Base-by-base conservation (phyloP, 2,329 filamentous ascomycete genomes). In the Thelonectria blattea region DNA sequence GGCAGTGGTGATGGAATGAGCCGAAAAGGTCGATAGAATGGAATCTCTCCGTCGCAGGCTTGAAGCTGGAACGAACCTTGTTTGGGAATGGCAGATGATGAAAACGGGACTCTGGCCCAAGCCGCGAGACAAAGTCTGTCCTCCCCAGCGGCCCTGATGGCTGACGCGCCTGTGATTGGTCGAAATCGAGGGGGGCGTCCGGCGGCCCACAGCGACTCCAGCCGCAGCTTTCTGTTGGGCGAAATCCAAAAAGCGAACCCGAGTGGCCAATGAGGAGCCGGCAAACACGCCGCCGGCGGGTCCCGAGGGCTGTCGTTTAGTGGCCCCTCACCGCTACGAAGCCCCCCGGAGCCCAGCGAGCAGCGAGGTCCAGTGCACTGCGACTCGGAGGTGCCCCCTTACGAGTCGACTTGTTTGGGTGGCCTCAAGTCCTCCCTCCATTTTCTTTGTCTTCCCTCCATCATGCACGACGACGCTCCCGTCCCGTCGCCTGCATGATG, bases 31-130 rank as follows among this genome's bases (percentile, higher is more conserved):
- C 62, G 34, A 37, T 42, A 54, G 52, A 46, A 41, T n/a, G 37
- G 12, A 37, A 37, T 37, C 34, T 37, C 34, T 37, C 34, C 6
- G 34, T 37, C 32, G 24, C 51, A 51, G 57, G 59, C 34, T 63
- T 43, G 55, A 61, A 62, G 60, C 50, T 66, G 62, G 60, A 62
- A 51, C 62, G 22, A 70, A 67, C 62, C 66, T 68, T 70, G 69
- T 61, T 70, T 69, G 63, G 52, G 62, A 60, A 55, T 56, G 56
- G 52, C 49, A 57, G 55, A 59, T 58, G 55, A 59, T 58, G 47
- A 63, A 61, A 66, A 68, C 56, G 65, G 67, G 64, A 62, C 58
- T 65, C 53, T 57, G 43, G 42, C 61, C 61, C 52, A 67, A 57
- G 61, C 59, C 52, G 57, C 64, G 66, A 65, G 61, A 62, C 56